Conservation (phyloP, 306 rosid species). For the Cotoneaster glaucophyllus region DNA sequence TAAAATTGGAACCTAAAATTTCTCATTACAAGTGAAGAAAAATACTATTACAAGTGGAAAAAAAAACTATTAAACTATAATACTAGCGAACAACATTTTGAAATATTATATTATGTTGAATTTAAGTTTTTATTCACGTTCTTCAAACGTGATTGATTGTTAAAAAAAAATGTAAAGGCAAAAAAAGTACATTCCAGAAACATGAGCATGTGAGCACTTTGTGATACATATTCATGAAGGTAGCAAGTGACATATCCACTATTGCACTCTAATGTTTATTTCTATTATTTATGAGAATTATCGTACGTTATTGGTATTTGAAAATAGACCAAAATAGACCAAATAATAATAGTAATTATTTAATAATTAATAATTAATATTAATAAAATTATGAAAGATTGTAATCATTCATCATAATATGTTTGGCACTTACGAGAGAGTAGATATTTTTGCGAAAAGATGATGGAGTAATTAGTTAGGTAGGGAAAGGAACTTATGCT, state of each 20-base stretch:
- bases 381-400: too few species aligned
- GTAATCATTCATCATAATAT: background rate
- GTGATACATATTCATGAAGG: background rate
- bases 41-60: too few species aligned
- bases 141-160: background rate
- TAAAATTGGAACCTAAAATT: too few species aligned
- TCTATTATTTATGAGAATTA: background rate
- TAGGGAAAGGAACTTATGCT: constrained; percentile 1
- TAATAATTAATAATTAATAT: background rate
- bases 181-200: background rate
- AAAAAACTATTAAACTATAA: too few species aligned
- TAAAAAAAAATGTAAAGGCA: background rate
- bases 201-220: background rate
- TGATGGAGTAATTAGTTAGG: background rate
- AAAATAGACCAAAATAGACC: background rate
- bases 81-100: too few species aligned
- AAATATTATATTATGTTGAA: too few species aligned
- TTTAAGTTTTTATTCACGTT: background rate
- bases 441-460: background rate
- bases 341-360: background rate
- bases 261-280: background rate
- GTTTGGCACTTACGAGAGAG: background rate
- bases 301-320: background rate
- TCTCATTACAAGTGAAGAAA: too few species aligned
- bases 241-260: background rate